Base-by-base conservation (phyloP, 257 asterid genomes). In the Salvia hispanica region DNA sequence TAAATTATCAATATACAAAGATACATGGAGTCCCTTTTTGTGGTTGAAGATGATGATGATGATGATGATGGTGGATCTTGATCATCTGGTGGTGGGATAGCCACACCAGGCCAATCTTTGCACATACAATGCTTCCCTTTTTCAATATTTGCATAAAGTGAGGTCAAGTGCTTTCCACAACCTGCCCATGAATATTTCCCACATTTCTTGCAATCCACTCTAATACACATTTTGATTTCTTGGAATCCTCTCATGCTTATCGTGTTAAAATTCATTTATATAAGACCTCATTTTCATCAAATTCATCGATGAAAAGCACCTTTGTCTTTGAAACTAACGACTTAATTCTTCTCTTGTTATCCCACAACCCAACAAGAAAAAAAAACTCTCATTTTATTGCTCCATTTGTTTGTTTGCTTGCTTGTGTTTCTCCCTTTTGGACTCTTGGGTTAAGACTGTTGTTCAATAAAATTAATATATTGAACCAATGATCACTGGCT, bases 41-140 rank as follows among this genome's bases (percentile, higher is more conserved):
- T 47, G 10, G 82, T 56, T 60, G 85, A 56, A 58, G 80, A 10
- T 34, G 77, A 34, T n/a, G n/a, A n/a, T n/a, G n/a, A n/a, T n/a
- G n/a, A n/a, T n/a, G n/a, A n/a, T 7, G 45, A 40, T 40, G 16
- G 82, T 25, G 2, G 31, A 25, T 1, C 31, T 25, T 25, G 31
- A 25, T 25, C 31, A 21, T 70, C 45, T 21, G 78, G 54, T 10
- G 85, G 48, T 16, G 86, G 78, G 58, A 77, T 71, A 65, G 58
- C 80, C 58, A 86, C 83, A 5, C 95, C 93, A 42, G 96, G 95
- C 96, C 97, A 91, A 68, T 91, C 76, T 33, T 80, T 85, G 75
- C 97, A 88, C 79, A 74, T 71, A 80, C 96, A 88, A 12, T 82
- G 96, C 63, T 83, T 84, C 42, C 93, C 95, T 6, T 81, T 75